A percentile compares a stretch with the other conserved stretches of the same genome.
phyloP scores from a whole-genome alignment of 495 filamentous ascomycete species.

The Patellaria atrata region DNA sequence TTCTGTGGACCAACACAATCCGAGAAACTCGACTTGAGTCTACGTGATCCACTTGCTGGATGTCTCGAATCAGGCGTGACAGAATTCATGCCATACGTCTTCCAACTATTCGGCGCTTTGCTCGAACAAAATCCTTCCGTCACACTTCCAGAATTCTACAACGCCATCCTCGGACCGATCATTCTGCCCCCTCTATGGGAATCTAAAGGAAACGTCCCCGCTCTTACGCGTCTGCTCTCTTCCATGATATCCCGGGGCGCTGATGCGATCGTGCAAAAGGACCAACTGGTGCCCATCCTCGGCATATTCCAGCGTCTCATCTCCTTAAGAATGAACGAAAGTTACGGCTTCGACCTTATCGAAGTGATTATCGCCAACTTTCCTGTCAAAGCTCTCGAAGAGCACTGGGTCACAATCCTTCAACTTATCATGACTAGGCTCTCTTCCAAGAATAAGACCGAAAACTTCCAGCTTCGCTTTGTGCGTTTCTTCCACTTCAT shows the following conservation, averaged over 20 bases:
- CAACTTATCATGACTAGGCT: constrained; percentile 70
- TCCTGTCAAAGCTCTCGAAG: constrained; percentile 54
- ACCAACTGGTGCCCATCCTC: constrained; percentile 66
- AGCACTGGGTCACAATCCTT: constrained; percentile 67
- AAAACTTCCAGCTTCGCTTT: constrained; percentile 67
- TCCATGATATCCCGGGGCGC: constrained; percentile 68
- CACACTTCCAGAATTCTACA: constrained; percentile 59
- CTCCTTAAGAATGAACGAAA: constrained; percentile 56
- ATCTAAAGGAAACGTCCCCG: constrained; percentile 80
- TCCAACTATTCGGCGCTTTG: constrained; percentile 84
- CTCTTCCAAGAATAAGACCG: constrained; percentile 60
- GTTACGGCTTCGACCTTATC: constrained; percentile 74
- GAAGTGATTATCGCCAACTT: constrained; percentile 63
- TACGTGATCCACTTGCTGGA: constrained; percentile 62
- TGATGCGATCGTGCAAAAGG: constrained; percentile 52
- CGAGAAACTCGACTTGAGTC: constrained; percentile 55
- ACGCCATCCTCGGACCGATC: constrained; percentile 56
- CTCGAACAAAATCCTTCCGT: constrained; percentile 67
- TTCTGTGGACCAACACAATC: constrained; percentile 55
- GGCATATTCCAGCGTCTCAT: constrained; percentile 87
- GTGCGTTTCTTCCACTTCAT: constrained; percentile 87
- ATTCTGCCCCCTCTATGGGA: constrained; percentile 74
- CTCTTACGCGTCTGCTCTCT: constrained; percentile 68
- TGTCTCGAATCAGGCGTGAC: constrained; percentile 69
- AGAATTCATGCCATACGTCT: constrained; percentile 93